Conservation (phyloP, 768 basidiomycete genomes). For the Mycena pura region DNA sequence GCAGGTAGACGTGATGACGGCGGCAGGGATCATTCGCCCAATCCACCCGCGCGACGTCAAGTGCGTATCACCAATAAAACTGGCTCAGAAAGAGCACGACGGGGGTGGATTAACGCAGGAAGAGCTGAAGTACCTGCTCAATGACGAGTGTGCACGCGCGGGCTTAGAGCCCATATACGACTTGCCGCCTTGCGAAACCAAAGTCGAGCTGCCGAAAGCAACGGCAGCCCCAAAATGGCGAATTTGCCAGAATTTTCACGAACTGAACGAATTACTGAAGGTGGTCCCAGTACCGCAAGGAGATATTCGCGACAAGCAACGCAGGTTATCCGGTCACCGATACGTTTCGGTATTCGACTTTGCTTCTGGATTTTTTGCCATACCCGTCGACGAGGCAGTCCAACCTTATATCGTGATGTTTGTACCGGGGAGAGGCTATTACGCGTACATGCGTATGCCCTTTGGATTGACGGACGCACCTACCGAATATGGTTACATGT, state of each 20-base stretch:
- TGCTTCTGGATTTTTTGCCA: slow-evolving; percentile 42
- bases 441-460: slow-evolving; percentile 42
- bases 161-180: slow-evolving; percentile 31
- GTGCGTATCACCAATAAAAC: slow-evolving; percentile 39
- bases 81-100: slow-evolving; percentile 46
- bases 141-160: slow-evolving; percentile 38
- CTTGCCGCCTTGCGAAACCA: slow-evolving; percentile 27
- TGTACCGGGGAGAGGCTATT: slow-evolving; percentile 44
- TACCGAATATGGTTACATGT: slow-evolving; percentile 39
- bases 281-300: slow-evolving; percentile 41
- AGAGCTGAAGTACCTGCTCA: slow-evolving; percentile 41
- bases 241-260: slow-evolving; percentile 46
- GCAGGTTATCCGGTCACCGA: slow-evolving; percentile 39
- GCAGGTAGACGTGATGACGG: slow-evolving; percentile 41
- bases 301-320: slow-evolving; percentile 46
- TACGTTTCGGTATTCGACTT: slow-evolving; percentile 45
- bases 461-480: slow-evolving; percentile 51
- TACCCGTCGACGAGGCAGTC: slow-evolving; percentile 22
- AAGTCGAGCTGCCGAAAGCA: neutral
- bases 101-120: slow-evolving; percentile 36
- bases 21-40: slow-evolving; percentile 40
- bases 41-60: slow-evolving; percentile 41
- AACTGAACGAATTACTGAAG: slow-evolving; percentile 40
- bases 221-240: slow-evolving; percentile 40
- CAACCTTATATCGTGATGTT: slow-evolving; percentile 43